A percentile compares a stretch with the other conserved stretches of the same genome.
These are phyloP conservation scores for Capsicum baccatum DNA, from an alignment of 257 asterid genomes.

Conservation along the genomic window DNA sequence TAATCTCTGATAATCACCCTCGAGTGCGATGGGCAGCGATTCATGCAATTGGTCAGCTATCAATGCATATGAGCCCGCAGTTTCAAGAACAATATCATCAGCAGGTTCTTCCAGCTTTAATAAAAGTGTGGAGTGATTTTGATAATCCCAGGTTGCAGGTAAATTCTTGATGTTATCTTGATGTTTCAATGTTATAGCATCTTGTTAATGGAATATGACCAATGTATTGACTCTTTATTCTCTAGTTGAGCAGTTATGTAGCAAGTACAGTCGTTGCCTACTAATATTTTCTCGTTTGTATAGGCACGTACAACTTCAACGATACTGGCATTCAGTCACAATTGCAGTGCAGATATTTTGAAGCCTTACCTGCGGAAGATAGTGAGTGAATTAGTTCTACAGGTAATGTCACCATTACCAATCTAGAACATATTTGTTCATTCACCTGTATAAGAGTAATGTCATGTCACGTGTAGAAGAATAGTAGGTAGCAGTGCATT, in stretches of 20 bases:
- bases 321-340: neutral
- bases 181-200: neutral
- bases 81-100: slow-evolving; percentile 26
- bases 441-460: neutral
- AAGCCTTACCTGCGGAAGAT: slow-evolving; percentile 6
- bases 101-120: neutral
- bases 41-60: neutral
- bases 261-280: neutral
- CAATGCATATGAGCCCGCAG: neutral
- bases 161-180: too few species aligned
- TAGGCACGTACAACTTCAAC: slow-evolving; percentile 3
- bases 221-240: neutral
- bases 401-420: neutral
- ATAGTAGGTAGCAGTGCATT: neutral
- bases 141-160: slow-evolving; percentile 29
- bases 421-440: neutral
- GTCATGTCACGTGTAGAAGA: neutral
- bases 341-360: neutral
- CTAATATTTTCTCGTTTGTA: neutral
- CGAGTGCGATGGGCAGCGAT: slow-evolving; percentile 29
- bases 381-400: slow-evolving; percentile 15
- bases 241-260: too few species aligned
- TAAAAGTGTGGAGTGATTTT: neutral
- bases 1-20: slow-evolving; percentile 16
- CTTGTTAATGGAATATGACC: neutral